These are phyloP conservation scores for Solanum ahanhuiri DNA, from an alignment of 257 asterid genomes.

Conservation along the genomic window DNA sequence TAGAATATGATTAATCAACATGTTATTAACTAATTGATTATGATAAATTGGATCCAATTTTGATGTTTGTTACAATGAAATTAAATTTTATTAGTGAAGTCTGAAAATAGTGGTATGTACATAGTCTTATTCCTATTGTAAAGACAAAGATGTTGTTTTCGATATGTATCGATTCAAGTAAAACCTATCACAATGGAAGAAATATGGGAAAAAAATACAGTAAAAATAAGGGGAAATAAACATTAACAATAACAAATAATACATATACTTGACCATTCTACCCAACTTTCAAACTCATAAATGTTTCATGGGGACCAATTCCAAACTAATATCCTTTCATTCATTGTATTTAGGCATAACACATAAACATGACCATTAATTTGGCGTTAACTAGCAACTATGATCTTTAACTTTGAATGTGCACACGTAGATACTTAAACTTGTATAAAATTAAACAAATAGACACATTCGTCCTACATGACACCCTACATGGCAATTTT, in stretches of 20 bases:
- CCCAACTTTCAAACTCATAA: not conserved
- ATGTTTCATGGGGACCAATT: not conserved
- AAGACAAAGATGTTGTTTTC: rapidly evolving
- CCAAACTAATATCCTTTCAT: not conserved
- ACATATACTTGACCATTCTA: not conserved
- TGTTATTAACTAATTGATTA: not conserved
- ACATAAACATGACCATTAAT: too few species aligned
- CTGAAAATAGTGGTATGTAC: rapidly evolving
- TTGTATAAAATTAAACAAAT: too few species aligned
- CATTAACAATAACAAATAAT: not conserved
- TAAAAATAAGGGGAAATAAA: not conserved
- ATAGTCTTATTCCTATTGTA: not conserved
- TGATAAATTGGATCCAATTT: not conserved
- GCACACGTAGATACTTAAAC: rapidly evolving
- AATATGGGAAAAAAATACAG: not conserved
- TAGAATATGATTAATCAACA: not conserved
- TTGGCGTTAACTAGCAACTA: too few species aligned
- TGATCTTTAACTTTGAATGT: rapidly evolving
- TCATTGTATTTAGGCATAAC: not conserved
- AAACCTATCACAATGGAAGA: not conserved
- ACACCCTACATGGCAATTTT: rapidly evolving
- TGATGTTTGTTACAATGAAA: too few species aligned
- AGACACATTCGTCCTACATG: not conserved
- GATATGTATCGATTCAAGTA: rapidly evolving
- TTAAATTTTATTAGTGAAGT: not conserved